Evolutionary conservation across 2,329 filamentous ascomycete genomes (phyloP).

Genomic region (Epichloe sylvatica): DNA sequence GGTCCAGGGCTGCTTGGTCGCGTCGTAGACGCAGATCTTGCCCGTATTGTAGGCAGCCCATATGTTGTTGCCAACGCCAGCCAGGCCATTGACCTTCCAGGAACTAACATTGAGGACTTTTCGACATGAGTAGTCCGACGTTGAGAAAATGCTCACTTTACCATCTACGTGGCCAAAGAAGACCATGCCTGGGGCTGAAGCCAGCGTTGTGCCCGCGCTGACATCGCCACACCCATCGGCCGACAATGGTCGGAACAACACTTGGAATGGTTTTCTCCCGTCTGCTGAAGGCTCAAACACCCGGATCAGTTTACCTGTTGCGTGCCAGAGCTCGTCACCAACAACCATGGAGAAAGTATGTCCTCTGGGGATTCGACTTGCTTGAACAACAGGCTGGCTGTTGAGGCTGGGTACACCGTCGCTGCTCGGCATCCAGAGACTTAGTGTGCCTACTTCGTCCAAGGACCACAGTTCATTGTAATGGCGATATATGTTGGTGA

Average conservation of each 20-base stretch:
- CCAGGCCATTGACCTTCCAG: conserved; percentile 86
- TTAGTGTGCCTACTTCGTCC: conserved; percentile 74
- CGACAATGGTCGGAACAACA: conserved; percentile 55
- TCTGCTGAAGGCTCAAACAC: conserved; percentile 64
- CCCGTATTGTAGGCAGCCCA: conserved; percentile 95
- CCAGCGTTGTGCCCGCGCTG: conserved; percentile 66
- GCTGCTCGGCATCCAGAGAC: conserved; percentile 70
- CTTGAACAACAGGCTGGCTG: conserved; percentile 51
- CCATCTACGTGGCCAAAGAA: conserved; percentile 90
- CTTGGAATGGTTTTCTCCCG: conserved; percentile 57
- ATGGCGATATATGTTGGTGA: conserved; percentile 75
- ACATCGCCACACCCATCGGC: conserved; percentile 71
- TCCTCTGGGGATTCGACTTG: conserved; percentile 63
- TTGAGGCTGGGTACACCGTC: conserved; percentile 61
- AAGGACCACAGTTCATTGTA: conserved; percentile 87
- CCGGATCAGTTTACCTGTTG: conserved; percentile 72
- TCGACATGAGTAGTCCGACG: conserved; percentile 61
- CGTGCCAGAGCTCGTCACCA: conserved; percentile 78
- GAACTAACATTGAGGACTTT: conserved; percentile 72
- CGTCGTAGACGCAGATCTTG: conserved; percentile 87
- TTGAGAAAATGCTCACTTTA: conserved; percentile 87
- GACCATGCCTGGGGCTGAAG: conserved; percentile 60
- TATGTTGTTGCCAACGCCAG: conserved; percentile 65
- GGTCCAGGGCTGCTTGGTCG: conserved; percentile 66
- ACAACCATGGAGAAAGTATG: conserved; percentile 82